These are phyloP conservation scores for Pythium coloratum DNA, from an alignment of 352 stramenopile genomes.

Conservation along the genomic window DNA sequence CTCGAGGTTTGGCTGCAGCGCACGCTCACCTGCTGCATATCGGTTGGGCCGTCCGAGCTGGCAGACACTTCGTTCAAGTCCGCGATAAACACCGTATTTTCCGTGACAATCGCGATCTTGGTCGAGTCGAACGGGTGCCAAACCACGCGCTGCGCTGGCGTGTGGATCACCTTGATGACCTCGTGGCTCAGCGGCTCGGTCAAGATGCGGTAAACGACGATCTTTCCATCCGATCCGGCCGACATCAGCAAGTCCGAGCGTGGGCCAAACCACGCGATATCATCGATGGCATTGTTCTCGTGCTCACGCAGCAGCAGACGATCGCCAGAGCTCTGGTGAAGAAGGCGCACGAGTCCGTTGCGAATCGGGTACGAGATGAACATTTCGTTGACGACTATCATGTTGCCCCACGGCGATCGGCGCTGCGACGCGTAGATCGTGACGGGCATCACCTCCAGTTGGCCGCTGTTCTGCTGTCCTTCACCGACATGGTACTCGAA, in stretches of 20 bases:
- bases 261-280: slow-evolving; percentile 75
- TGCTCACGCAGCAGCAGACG: slow-evolving; percentile 74
- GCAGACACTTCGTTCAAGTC: slow-evolving; percentile 52
- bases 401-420: slow-evolving; percentile 63
- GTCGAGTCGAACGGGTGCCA: slow-evolving; percentile 79
- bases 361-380: slow-evolving; percentile 88
- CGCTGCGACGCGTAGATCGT: slow-evolving; percentile 82
- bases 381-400: slow-evolving; percentile 81
- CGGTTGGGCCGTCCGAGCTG: slow-evolving; percentile 41
- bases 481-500: slow-evolving; percentile 61
- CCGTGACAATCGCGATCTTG: slow-evolving; percentile 73
- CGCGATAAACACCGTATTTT: slow-evolving; percentile 62
- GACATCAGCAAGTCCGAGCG: slow-evolving; percentile 72
- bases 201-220: slow-evolving; percentile 71
- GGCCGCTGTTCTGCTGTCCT: slow-evolving; percentile 40
- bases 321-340: slow-evolving; percentile 78
- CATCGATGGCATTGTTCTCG: slow-evolving; percentile 66
- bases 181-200: slow-evolving; percentile 71
- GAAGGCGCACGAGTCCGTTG: slow-evolving; percentile 83
- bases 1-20: slow-evolving; percentile 64
- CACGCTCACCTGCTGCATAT: slow-evolving; percentile 69
- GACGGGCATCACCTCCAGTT: slow-evolving; percentile 83
- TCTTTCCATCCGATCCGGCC: slow-evolving; percentile 66
- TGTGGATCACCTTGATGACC: slow-evolving; percentile 62
- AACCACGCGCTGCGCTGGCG: slow-evolving; percentile 64